These are phyloP conservation scores for Neonectria coccinea DNA, from an alignment of 2,329 filamentous ascomycete species.

Conservation along the genomic window DNA sequence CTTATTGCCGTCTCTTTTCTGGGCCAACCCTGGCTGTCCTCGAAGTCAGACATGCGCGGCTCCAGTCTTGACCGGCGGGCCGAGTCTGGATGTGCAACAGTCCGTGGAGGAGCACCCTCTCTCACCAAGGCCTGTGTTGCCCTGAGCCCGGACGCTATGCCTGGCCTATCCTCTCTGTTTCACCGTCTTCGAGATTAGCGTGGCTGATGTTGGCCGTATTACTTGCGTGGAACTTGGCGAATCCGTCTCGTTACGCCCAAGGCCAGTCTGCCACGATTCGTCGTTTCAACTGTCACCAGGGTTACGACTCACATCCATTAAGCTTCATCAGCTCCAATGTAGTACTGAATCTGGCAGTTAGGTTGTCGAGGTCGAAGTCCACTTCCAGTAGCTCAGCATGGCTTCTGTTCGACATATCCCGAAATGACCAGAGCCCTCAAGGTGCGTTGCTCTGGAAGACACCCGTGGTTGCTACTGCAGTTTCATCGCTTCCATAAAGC, in stretches of 20 bases:
- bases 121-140: slow-evolving; percentile 35
- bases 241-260: slow-evolving; percentile 25
- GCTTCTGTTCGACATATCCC: neutral
- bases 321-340: slow-evolving; percentile 10
- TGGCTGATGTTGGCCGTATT: slow-evolving; percentile 39
- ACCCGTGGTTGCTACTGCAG: neutral
- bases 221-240: slow-evolving; percentile 35
- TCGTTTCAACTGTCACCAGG: slow-evolving; percentile 14
- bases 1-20: slow-evolving; percentile 27
- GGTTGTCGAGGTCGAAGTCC: neutral
- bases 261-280: slow-evolving; percentile 21
- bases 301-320: slow-evolving; percentile 13
- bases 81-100: slow-evolving; percentile 45
- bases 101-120: slow-evolving; percentile 27
- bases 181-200: slow-evolving; percentile 47
- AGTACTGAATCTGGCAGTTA: slow-evolving; percentile 5
- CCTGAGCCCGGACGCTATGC: slow-evolving; percentile 30
- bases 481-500: no score
- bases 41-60: slow-evolving; percentile 45
- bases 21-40: slow-evolving; percentile 43
- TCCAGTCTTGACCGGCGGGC: slow-evolving; percentile 42
- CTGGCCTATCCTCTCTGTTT: slow-evolving; percentile 37
- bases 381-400: neutral
- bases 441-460: neutral
- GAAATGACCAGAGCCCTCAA: neutral